These are phyloP conservation scores for Talaromyces sp. DNA, from an alignment of 2,329 filamentous ascomycete species.

Conservation along the genomic window DNA sequence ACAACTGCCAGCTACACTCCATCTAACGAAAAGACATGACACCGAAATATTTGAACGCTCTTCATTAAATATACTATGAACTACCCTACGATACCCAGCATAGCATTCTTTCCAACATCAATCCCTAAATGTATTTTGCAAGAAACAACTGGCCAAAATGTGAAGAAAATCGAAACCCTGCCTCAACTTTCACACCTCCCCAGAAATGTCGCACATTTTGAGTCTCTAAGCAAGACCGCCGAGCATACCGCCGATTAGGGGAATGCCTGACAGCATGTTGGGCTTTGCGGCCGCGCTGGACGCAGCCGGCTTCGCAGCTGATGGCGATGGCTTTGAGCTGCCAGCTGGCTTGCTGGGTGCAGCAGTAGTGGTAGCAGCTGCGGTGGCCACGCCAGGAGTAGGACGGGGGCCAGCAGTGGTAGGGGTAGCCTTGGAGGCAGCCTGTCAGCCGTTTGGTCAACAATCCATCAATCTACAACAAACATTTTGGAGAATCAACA, in stretches of 20 bases:
- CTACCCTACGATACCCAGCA: neutral
- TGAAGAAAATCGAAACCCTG: neutral
- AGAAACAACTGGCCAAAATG: neutral
- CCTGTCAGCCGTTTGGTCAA: slow-evolving; percentile 8
- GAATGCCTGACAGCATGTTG: slow-evolving; percentile 1
- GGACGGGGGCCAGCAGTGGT: slow-evolving; percentile 7
- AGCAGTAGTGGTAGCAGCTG: neutral
- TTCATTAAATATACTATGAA: neutral
- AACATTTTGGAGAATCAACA: neutral
- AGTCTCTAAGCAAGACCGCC: neutral
- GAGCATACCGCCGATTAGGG: slow-evolving; percentile 1
- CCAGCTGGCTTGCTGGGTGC: slow-evolving; percentile 1
- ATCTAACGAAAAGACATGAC: neutral
- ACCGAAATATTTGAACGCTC: neutral
- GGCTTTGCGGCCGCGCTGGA: slow-evolving; percentile 3
- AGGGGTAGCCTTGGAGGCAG: slow-evolving; percentile 9
- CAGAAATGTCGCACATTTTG: neutral
- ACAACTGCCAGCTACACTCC: neutral
- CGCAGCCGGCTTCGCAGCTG: neutral
- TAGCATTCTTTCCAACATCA: neutral
- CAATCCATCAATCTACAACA: neutral
- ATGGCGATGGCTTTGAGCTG: neutral
- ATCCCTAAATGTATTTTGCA: neutral
- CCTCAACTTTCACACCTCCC: neutral
- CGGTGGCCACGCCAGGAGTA: slow-evolving; percentile 5